Conservation (phyloP, 2,329 filamentous ascomycete genomes). For the Scortechinia acanthostroma region DNA sequence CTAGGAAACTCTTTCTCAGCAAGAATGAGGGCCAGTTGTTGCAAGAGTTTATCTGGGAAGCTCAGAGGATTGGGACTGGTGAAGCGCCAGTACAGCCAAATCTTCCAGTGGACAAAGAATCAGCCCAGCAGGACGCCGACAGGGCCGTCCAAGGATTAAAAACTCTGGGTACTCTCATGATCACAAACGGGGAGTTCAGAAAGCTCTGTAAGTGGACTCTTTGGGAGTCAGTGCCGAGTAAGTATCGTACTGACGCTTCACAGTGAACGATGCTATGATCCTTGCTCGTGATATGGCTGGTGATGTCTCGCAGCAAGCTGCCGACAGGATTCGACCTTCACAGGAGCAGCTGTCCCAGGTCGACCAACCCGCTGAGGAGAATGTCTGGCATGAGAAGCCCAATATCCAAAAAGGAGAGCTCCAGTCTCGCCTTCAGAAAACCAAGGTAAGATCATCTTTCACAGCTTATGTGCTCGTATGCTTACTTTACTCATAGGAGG, state of each 20-base stretch:
- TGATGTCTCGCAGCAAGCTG: conserved; percentile 77
- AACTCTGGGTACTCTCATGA: conserved; percentile 78
- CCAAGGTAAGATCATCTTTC: conserved; percentile 1
- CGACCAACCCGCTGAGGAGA: conserved; percentile 78
- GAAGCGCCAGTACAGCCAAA: conserved; percentile 53
- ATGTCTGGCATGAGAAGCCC: conserved; percentile 87
- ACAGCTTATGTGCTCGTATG: background rate
- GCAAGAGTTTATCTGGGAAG: conserved; percentile 96
- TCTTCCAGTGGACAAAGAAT: conserved; percentile 67
- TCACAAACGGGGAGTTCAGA: conserved; percentile 93
- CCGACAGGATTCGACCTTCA: conserved; percentile 67
- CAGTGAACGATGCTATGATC: conserved; percentile 71
- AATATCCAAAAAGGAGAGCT: conserved; percentile 52
- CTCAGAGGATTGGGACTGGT: conserved; percentile 64
- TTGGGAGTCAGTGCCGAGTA: conserved; percentile 6
- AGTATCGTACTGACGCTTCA: conserved; percentile 8
- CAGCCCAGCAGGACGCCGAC: conserved; percentile 75
- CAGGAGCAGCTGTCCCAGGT: conserved; percentile 72
- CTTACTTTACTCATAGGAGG: conserved; percentile 32
- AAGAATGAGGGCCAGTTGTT: conserved; percentile 94
- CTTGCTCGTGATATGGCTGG: conserved; percentile 85
- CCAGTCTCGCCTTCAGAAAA: conserved; percentile 8
- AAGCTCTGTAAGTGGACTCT: conserved; percentile 63
- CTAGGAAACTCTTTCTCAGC: conserved; percentile 76
- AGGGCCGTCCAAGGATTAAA: conserved; percentile 78